A percentile compares a stretch with the other conserved stretches of the same genome.
Conservation (phyloP, 106 monocot species). For the Narthecium ossifragum region DNA sequence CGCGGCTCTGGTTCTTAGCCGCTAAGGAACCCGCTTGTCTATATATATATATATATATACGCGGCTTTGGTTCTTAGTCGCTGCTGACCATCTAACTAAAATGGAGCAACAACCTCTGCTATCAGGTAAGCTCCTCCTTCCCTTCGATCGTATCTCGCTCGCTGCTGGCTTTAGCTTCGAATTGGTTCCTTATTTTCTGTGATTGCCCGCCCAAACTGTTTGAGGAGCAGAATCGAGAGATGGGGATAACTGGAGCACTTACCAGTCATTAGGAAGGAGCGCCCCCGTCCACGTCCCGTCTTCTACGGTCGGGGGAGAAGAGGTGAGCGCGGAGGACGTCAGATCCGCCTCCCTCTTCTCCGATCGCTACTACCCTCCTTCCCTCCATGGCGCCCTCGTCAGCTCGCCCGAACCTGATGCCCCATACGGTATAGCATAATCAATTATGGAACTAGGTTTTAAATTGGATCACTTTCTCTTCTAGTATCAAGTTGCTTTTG, state of each 20-base stretch:
- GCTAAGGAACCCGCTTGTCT: too few relatives aligned
- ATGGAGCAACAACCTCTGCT: conserved; percentile 33
- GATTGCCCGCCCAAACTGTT: background rate
- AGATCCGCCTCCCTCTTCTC: conserved; percentile 45
- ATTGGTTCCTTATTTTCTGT: too few relatives aligned
- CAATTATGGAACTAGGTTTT: too few relatives aligned
- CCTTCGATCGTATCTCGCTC: background rate
- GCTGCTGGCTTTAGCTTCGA: too few relatives aligned
- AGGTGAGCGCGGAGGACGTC: conserved; percentile 53
- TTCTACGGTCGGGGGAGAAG: conserved; percentile 6
- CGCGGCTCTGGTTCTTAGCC: too few relatives aligned
- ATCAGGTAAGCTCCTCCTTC: conserved; percentile 11
- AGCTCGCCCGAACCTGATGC: conserved; percentile 21
- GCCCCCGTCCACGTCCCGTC: conserved; percentile 24
- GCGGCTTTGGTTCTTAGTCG: too few relatives aligned
- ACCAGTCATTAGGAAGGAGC: conserved; percentile 46
- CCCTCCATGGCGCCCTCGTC: conserved; percentile 46
- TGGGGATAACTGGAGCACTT: conserved; percentile 31
- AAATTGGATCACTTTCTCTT: background rate
- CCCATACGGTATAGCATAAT: conserved; percentile 34
- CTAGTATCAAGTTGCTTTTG: background rate
- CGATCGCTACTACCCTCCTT: conserved; percentile 32
- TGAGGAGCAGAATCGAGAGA: background rate
- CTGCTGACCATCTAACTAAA: too few relatives aligned
- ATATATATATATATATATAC: too few relatives aligned